phyloP scores from a whole-genome alignment of 2,329 filamentous ascomycete species.

The Aspergillus brasiliensis region DNA sequence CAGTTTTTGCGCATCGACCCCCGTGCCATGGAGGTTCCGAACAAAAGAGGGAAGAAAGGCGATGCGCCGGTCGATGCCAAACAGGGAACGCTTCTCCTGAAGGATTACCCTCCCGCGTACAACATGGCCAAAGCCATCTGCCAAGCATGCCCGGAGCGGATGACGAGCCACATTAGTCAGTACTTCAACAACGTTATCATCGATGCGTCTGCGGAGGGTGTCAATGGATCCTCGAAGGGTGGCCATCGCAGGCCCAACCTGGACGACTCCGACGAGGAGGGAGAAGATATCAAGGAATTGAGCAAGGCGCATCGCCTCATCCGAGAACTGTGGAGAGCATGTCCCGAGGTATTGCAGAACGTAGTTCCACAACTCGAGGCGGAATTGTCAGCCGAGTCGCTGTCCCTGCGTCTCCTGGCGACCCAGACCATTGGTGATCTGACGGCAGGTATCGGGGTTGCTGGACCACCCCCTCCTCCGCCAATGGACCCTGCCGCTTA shows the following conservation, averaged over 20 bases:
- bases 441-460: slow-evolving; percentile 88
- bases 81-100: slow-evolving; percentile 80
- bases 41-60: slow-evolving; percentile 59
- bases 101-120: slow-evolving; percentile 88
- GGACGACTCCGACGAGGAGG: slow-evolving; percentile 68
- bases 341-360: slow-evolving; percentile 83
- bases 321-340: slow-evolving; percentile 90
- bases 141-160: slow-evolving; percentile 85
- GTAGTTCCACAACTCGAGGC: slow-evolving; percentile 93
- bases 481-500: slow-evolving; percentile 79
- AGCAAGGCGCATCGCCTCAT: slow-evolving; percentile 87
- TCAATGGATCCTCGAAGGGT: slow-evolving; percentile 53
- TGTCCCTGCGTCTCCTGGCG: slow-evolving; percentile 80
- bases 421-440: slow-evolving; percentile 96
- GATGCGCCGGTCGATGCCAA: slow-evolving; percentile 66
- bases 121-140: slow-evolving; percentile 96
- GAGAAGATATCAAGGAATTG: slow-evolving; percentile 83
- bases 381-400: slow-evolving; percentile 86
- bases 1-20: slow-evolving; percentile 91
- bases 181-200: slow-evolving; percentile 98
- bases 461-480: slow-evolving; percentile 75
- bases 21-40: slow-evolving; percentile 53
- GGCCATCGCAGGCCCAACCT: slow-evolving; percentile 51
- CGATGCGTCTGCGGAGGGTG: slow-evolving; percentile 68
- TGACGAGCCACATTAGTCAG: slow-evolving; percentile 90